phyloP scores from a whole-genome alignment of 148 eudicot genomes.

The Vaccinium darrowii region DNA sequence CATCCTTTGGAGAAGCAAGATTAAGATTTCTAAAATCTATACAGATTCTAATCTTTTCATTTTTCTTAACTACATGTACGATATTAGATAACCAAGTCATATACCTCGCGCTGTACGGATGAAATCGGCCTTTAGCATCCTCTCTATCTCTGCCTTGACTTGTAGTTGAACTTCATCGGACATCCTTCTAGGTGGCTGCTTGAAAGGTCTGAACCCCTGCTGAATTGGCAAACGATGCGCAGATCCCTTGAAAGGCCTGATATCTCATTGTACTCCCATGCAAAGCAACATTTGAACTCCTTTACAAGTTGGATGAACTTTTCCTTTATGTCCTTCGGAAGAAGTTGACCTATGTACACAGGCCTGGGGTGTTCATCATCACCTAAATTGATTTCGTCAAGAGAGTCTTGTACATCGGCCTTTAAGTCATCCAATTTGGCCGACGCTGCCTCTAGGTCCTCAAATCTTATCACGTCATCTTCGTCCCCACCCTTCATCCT shows the following conservation, averaged over 20 bases:
- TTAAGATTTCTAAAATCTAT: neutral
- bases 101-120: neutral
- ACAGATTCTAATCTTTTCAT: neutral
- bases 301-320: too few relatives aligned
- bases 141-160: neutral
- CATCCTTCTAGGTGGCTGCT: neutral
- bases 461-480: too few relatives aligned
- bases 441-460: neutral
- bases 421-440: neutral
- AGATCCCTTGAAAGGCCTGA: too few relatives aligned
- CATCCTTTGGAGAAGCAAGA: neutral
- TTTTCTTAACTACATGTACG: neutral
- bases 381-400: neutral
- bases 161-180: neutral
- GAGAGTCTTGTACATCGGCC: neutral
- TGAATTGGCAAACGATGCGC: too few relatives aligned
- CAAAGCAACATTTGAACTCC: too few relatives aligned
- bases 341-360: neutral
- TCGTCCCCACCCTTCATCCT: too few relatives aligned
- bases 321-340: too few relatives aligned
- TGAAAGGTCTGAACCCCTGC: neutral
- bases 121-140: neutral
- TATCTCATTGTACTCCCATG: too few relatives aligned
- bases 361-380: neutral
- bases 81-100: neutral